Evolutionary conservation across 768 basidiomycete species (phyloP), one percentile per base, ranked within the genome.

Genomic region (Boletus subcaerulescens): DNA sequence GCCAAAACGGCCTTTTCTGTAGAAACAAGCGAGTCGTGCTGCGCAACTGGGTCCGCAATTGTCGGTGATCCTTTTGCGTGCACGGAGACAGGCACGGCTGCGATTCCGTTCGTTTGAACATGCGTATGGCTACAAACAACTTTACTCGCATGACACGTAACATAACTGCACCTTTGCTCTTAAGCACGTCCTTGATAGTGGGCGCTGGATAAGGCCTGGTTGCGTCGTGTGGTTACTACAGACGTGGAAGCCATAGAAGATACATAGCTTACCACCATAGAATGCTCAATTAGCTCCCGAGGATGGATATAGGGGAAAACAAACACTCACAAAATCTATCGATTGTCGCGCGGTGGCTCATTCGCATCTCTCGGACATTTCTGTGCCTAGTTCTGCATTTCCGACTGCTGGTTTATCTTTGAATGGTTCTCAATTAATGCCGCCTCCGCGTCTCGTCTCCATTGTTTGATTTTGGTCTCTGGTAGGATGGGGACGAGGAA

Each of bases 401-500:
- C 50, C 11, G 14, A 7, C 20, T 24, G 45, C 9, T 46, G n/a
- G 14, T 32, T 35, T 20, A 18, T 15, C 11, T 40, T 53, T n/a
- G 39, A 49, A 8, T 18, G 24, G 8, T 8, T 53, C 26, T 50
- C 48, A 1, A 48, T 36, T 10, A 42, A 13, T 24, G 36, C 18
- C 42, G 22, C 35, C 31, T 62, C 65, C 0, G 58, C 57, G 8
- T 68, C 43, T 50, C 63, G 58, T 51, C 66, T 55, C 65, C 66
- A 66, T 20, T 65, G 60, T 36, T 60, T 65, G 4, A 68, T 50
- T 46, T 63, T 63, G 10, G 59, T 67, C 26, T 65, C 67, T 14
- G 60, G 58, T 14, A 62, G 14, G n/a, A 68, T 26, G 15, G 67
- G 67, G 20, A 61, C 56, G 26, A 70, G 57, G 12, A 67, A 57